A percentile compares a stretch with the other conserved stretches of the same genome.
phyloP scores from a whole-genome alignment of 768 basidiomycete species.

The Hygrophoropsis aurantiaca region DNA sequence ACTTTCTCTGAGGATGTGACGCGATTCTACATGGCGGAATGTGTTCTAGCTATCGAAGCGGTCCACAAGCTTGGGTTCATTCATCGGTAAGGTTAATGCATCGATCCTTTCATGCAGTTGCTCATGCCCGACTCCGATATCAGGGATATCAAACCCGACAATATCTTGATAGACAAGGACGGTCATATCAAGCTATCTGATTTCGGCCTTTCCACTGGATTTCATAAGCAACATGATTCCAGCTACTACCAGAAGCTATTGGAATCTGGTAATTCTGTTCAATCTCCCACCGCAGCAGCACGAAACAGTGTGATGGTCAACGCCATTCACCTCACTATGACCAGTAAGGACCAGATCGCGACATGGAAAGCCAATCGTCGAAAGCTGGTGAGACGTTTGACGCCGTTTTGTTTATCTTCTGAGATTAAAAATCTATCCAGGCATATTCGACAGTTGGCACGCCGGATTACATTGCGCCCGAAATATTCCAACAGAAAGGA shows the following conservation, averaged over 20 bases:
- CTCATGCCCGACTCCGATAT: slow-evolving; percentile 1
- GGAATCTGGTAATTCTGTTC: slow-evolving; percentile 55
- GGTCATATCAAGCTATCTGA: slow-evolving; percentile 98
- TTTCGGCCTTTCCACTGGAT: slow-evolving; percentile 98
- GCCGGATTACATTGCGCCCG: slow-evolving; percentile 95
- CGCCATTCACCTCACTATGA: slow-evolving; percentile 94
- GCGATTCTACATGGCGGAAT: slow-evolving; percentile 98
- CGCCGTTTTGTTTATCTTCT: neutral
- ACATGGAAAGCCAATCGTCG: slow-evolving; percentile 99
- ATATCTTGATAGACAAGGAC: slow-evolving; percentile 86
- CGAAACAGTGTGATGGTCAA: slow-evolving; percentile 98
- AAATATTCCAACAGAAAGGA: slow-evolving; percentile 96
- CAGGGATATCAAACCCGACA: slow-evolving; percentile 99
- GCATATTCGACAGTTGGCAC: slow-evolving; percentile 98
- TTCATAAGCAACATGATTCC: slow-evolving; percentile 97
- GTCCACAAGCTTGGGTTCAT: slow-evolving; percentile 98
- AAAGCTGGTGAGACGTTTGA: slow-evolving; percentile 69
- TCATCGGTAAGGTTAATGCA: slow-evolving; percentile 64
- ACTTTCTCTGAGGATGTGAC: slow-evolving; percentile 98
- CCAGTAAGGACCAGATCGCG: slow-evolving; percentile 88
- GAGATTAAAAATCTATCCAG: slow-evolving; percentile 34
- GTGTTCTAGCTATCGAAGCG: slow-evolving; percentile 95
- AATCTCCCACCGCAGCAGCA: slow-evolving; percentile 44
- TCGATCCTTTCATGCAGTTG: neutral
- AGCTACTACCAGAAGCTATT: slow-evolving; percentile 90